These are phyloP conservation scores for Vanderwaltozyma polyspora DNA, from an alignment of 805 yeast genomes.

Conservation along the genomic window DNA sequence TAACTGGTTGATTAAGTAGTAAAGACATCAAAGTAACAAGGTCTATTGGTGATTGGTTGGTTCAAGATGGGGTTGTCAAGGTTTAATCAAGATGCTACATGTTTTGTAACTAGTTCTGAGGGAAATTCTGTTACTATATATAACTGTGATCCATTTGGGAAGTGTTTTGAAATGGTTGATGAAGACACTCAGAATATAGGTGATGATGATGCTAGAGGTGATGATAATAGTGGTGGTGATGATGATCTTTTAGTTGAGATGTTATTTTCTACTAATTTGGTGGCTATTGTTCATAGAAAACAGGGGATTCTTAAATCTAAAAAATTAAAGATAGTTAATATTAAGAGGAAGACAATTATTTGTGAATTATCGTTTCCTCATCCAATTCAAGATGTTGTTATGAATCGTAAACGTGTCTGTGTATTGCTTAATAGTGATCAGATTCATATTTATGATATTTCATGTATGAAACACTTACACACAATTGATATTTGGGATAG, in stretches of 20 bases:
- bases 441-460: slow-evolving; percentile 78
- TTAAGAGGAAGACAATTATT: slow-evolving; percentile 57
- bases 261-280: slow-evolving; percentile 79
- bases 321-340: slow-evolving; percentile 54
- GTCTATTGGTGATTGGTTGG: background rate
- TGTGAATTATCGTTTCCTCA: slow-evolving; percentile 87
- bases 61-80: slow-evolving; percentile 19
- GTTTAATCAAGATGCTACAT: slow-evolving; percentile 81
- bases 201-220: background rate
- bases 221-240: slow-evolving; percentile 8
- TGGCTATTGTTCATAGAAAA: slow-evolving; percentile 72
- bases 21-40: no score
- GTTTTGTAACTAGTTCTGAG: slow-evolving; percentile 67
- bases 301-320: slow-evolving; percentile 51
- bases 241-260: slow-evolving; percentile 54
- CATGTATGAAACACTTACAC: slow-evolving; percentile 74
- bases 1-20: background rate
- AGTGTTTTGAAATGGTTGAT: slow-evolving; percentile 40
- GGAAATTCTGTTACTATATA: slow-evolving; percentile 57
- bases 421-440: slow-evolving; percentile 66
- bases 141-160: slow-evolving; percentile 82
- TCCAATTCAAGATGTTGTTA: slow-evolving; percentile 54
- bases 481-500: slow-evolving; percentile 40
- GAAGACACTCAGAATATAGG: background rate
- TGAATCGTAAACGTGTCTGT: slow-evolving; percentile 73